phyloP scores from a whole-genome alignment of 164 flowering plant species.

The Chimonanthus salicifolius region DNA sequence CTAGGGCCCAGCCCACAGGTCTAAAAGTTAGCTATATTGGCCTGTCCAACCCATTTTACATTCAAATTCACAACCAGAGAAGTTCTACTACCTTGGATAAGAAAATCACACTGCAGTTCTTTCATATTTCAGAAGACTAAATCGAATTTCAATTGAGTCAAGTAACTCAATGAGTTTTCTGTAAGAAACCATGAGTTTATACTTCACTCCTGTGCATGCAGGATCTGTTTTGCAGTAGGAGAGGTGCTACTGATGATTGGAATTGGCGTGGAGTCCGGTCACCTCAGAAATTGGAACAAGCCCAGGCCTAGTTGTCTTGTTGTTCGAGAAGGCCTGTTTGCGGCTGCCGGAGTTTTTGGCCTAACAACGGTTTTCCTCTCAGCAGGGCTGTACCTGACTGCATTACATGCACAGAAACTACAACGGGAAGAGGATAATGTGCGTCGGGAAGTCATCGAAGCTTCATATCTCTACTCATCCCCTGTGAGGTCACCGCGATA shows the following conservation, averaged over 20 bases:
- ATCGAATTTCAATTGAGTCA: no score
- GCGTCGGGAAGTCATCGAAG: constrained; percentile 43
- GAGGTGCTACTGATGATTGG: constrained; percentile 73
- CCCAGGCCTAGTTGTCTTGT: constrained; percentile 55
- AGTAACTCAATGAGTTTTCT: no score
- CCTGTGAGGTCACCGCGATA: constrained; percentile 48
- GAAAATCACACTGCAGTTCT: no score
- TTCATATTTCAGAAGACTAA: no score
- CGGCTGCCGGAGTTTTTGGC: constrained; percentile 69
- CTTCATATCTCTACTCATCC: constrained; percentile 50
- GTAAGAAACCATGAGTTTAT: no score
- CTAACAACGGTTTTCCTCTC: constrained; percentile 61
- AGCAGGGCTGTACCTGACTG: constrained; percentile 60
- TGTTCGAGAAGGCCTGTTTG: constrained; percentile 52
- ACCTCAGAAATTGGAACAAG: constrained; percentile 49
- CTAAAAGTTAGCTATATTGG: no score
- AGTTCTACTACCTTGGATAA: no score
- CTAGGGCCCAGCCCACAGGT: no score
- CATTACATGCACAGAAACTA: constrained; percentile 42
- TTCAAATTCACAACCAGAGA: no score
- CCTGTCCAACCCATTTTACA: no score
- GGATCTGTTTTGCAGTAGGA: constrained; percentile 71
- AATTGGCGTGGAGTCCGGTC: constrained; percentile 81
- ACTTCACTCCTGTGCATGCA: constrained; percentile 11
- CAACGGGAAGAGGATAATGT: constrained; percentile 37